A percentile compares a stretch with the other conserved stretches of the same genome.
Conservation (phyloP, 352 stramenopile genomes). For the Pythium brachiatum region DNA sequence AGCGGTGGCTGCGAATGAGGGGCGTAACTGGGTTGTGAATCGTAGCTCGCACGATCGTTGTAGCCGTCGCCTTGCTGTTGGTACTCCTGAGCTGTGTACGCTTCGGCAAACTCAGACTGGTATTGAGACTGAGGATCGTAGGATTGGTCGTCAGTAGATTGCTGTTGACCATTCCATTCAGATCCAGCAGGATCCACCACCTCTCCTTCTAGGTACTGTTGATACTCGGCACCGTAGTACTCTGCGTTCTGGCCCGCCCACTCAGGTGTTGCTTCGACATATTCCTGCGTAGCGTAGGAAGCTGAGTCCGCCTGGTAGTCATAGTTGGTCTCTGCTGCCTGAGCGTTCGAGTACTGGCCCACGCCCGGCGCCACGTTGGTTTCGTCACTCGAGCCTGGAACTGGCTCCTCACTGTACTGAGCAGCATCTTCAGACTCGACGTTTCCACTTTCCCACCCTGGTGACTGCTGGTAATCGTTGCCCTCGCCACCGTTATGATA, state of each 20-base stretch:
- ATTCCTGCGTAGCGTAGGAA: neutral
- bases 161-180: neutral
- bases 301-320: neutral
- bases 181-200: neutral
- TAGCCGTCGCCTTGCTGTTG: neutral
- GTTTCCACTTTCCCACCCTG: neutral
- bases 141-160: neutral
- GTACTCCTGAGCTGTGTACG: neutral
- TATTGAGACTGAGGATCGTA: neutral
- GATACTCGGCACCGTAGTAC: neutral
- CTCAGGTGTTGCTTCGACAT: neutral
- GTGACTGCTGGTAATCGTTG: neutral
- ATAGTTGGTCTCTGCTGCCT: neutral
- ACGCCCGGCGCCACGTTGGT: neutral
- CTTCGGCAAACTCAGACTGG: neutral
- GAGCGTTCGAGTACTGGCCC: neutral
- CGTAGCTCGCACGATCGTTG: neutral
- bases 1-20: neutral
- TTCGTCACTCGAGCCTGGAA: neutral
- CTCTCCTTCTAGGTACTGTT: conserved; percentile 3
- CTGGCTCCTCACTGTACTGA: neutral
- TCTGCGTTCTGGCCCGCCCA: neutral
- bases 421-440: neutral
- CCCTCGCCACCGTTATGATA: neutral
- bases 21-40: neutral